Base-by-base conservation (phyloP, 2,329 filamentous ascomycete genomes). In the Sporothrix brasiliensis region DNA sequence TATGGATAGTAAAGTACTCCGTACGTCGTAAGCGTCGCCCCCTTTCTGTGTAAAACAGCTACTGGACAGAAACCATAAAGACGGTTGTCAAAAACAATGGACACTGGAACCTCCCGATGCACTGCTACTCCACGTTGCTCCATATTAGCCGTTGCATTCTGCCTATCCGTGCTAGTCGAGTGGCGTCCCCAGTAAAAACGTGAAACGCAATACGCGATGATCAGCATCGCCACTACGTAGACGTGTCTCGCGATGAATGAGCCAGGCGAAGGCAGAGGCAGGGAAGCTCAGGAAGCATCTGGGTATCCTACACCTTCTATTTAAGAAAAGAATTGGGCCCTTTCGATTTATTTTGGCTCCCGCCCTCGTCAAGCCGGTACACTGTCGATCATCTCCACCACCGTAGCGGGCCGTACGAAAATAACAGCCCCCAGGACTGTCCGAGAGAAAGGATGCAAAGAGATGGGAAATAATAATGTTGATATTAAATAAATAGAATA, bases 181-280 rank as follows among this genome's bases (percentile, higher is more conserved):
- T 63, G 19, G 10, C 14, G 44, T 19, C 44, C 44, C 44, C 44
- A 30, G 41, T 7, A 4, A 19, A 21, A 65, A 65, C 61, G 47
- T 65, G 61, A 65, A 65, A 65, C 61, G 61, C 44, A 65, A 34
- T 34, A 13, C 61, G 10, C 61, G 49, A 13, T 49, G 61, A 65
- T 65, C 61, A 30, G 61, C 61, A n/a, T 13, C 24, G 44, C 27
- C 44, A 34, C 27, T 50, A 50, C 34, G 34, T 34, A 3, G 34
- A 34, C 1, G 24, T 50, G 61, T 50, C 47, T 30, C 47, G 27
- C 44, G 14, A 50, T 9, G 34, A 34, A 34, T 2, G 3, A 4
- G 30, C 30, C 30, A 34, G 30, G 30, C 3, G 30, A 34, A 34
- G n/a, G n/a, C n/a, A n/a, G n/a, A 4, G 30, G 4, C 4, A 34